Conservation (phyloP, 2,329 filamentous ascomycete species). For the Fusarium paranaense region DNA sequence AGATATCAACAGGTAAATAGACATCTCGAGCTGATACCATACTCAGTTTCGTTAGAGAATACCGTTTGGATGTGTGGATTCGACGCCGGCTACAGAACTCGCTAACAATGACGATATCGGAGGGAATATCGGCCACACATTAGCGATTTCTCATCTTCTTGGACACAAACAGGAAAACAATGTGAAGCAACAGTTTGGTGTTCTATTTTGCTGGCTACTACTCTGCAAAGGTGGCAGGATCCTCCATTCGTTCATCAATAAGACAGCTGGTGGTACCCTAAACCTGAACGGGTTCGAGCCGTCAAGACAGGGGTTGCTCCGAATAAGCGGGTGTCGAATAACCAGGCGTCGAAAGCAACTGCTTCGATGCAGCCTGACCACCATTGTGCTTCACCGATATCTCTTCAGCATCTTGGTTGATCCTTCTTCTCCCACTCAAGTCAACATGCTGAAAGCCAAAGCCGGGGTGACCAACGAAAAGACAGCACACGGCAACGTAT, state of each 20-base stretch:
- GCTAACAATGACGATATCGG: background rate
- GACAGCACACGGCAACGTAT: background rate
- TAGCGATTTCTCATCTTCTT: background rate
- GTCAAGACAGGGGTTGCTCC: background rate
- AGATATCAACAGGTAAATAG: background rate
- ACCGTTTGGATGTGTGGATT: background rate
- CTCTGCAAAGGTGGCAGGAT: background rate
- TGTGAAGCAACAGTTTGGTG: background rate
- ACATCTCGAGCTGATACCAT: too few relatives aligned
- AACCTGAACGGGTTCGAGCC: background rate
- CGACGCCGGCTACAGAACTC: background rate
- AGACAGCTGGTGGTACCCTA: background rate
- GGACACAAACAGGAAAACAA: background rate
- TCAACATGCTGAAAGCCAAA: background rate
- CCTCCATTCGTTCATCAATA: background rate
- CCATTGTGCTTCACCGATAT: background rate
- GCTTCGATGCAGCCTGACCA: background rate
- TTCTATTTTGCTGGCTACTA: background rate
- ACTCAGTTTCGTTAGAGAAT: background rate
- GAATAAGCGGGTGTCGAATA: background rate
- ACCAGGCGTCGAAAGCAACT: background rate
- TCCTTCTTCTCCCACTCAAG: background rate
- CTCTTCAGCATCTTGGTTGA: background rate
- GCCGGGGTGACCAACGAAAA: background rate
- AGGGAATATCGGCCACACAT: background rate